phyloP scores from a whole-genome alignment of 1,139 yeast species.

The Sugiyamaella japonica region DNA sequence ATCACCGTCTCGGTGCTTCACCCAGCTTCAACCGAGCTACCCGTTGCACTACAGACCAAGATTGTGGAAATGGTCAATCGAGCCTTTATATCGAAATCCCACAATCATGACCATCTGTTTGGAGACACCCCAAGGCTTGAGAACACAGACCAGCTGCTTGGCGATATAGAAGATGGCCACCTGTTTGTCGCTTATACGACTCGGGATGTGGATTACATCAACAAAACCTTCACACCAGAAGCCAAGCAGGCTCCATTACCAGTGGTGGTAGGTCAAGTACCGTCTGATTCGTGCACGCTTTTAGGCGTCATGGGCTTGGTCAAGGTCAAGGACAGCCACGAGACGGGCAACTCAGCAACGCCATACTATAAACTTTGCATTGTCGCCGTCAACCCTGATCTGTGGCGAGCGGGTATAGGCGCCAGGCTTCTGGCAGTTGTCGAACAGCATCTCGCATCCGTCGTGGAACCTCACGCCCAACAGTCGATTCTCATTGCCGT shows the following conservation, averaged over 20 bases:
- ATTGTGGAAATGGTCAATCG: background rate
- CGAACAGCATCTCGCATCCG: slow-evolving; percentile 7
- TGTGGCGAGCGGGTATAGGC: slow-evolving; percentile 18
- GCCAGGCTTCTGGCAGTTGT: slow-evolving; percentile 11
- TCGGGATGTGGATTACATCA: background rate
- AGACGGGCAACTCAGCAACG: background rate
- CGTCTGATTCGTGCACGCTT: background rate
- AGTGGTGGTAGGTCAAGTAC: background rate
- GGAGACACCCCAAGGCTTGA: background rate
- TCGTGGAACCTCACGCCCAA: background rate
- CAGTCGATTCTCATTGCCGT: slow-evolving; percentile 13
- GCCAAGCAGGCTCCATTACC: background rate
- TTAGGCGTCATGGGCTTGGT: slow-evolving; percentile 7
- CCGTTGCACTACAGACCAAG: background rate
- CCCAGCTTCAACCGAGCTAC: background rate
- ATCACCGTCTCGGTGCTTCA: slow-evolving; percentile 1
- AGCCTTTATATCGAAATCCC: slow-evolving; percentile 1
- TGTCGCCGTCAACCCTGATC: slow-evolving; percentile 16
- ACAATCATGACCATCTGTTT: background rate
- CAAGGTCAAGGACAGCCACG: background rate
- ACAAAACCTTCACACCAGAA: background rate
- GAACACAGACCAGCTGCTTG: background rate
- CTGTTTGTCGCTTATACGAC: slow-evolving; percentile 6
- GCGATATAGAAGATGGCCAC: slow-evolving; percentile 2
- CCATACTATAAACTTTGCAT: slow-evolving; percentile 11